These are phyloP conservation scores for Sarocladium kiliense DNA, from an alignment of 2,329 filamentous ascomycete genomes.

Conservation along the genomic window DNA sequence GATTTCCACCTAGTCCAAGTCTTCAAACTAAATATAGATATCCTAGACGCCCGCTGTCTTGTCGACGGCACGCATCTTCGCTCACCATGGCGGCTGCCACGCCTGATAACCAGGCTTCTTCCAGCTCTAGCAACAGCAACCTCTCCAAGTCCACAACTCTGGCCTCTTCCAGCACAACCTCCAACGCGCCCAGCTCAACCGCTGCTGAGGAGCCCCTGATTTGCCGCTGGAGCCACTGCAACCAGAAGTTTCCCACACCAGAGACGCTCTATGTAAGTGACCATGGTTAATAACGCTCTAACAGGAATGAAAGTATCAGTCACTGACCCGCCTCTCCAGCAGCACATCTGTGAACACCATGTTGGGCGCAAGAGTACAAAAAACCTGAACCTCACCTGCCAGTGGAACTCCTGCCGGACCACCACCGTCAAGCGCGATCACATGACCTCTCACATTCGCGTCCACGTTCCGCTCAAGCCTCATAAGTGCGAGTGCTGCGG, in stretches of 20 bases:
- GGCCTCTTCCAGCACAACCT: slow-evolving; percentile 43
- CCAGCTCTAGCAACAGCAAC: slow-evolving; percentile 33
- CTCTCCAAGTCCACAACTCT: slow-evolving; percentile 50
- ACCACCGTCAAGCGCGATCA: slow-evolving; percentile 98
- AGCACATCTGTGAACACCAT: slow-evolving; percentile 97
- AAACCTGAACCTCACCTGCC: slow-evolving; percentile 91
- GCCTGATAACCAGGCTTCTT: no score
- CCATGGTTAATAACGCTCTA: slow-evolving; percentile 54
- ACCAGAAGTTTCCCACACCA: no score
- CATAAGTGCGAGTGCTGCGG: slow-evolving; percentile 99
- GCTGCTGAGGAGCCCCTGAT: slow-evolving; percentile 49
- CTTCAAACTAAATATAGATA: not conserved
- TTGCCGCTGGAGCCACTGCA: slow-evolving; percentile 61
- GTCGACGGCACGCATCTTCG: not conserved
- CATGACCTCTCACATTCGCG: slow-evolving; percentile 97
- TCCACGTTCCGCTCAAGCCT: slow-evolving; percentile 95
- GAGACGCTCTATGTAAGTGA: no score
- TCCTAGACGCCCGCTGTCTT: not conserved
- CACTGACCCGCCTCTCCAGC: slow-evolving; percentile 45
- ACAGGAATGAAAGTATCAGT: not conserved
- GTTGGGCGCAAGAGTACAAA: slow-evolving; percentile 99
- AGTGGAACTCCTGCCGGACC: slow-evolving; percentile 84
- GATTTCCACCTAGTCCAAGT: no score
- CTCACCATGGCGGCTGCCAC: slow-evolving; percentile 27
- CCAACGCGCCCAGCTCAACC: slow-evolving; percentile 35